phyloP scores from a whole-genome alignment of 352 stramenopile species.

The Globisporangium rhizosaccharum region DNA sequence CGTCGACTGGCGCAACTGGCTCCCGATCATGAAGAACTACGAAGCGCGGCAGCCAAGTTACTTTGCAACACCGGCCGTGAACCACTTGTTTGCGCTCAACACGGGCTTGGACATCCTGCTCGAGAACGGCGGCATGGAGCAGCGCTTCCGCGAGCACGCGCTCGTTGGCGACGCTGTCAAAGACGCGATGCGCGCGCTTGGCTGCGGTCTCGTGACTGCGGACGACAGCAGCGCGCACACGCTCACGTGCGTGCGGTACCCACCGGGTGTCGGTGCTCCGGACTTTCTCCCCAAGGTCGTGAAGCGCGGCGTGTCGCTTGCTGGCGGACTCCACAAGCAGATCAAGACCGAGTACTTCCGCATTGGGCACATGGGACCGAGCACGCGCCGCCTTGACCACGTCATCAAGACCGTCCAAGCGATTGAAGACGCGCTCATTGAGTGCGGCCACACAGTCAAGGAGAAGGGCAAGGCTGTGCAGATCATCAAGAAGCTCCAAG shows the following conservation, averaged over 20 bases:
- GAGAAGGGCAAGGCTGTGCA: conserved; percentile 47
- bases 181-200: conserved; percentile 56
- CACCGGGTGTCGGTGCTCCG: conserved; percentile 44
- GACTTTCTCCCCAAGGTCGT: conserved; percentile 75
- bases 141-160: conserved; percentile 67
- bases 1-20: conserved; percentile 74
- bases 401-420: conserved; percentile 67
- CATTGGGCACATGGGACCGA: conserved; percentile 81
- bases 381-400: conserved; percentile 67
- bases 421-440: conserved; percentile 63
- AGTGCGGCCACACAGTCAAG: conserved; percentile 61
- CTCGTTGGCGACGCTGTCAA: conserved; percentile 58
- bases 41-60: conserved; percentile 69
- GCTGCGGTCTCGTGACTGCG: conserved; percentile 52
- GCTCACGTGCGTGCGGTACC: conserved; percentile 73
- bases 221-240: conserved; percentile 54
- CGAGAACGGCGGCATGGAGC: conserved; percentile 70
- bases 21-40: conserved; percentile 84
- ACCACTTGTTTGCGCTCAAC: conserved; percentile 74
- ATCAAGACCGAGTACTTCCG: conserved; percentile 86
- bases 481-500: conserved; percentile 53
- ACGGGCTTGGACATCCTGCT: conserved; percentile 61
- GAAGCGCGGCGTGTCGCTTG: conserved; percentile 64
- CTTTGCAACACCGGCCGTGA: conserved; percentile 71
- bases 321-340: conserved; percentile 65